Conservation (phyloP, 169 alveolate species). For the Plasmodium gonderi region DNA sequence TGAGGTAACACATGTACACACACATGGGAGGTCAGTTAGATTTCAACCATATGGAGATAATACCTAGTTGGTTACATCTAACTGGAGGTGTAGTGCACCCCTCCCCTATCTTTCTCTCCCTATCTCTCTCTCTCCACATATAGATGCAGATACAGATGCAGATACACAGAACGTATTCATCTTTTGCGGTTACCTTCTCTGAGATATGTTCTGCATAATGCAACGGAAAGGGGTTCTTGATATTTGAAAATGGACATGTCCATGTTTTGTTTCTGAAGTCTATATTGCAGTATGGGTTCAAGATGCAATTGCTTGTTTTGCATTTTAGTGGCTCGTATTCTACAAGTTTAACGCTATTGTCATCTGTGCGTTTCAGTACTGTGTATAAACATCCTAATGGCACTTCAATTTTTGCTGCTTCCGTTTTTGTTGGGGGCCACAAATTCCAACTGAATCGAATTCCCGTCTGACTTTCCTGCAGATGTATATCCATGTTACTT, state of each 20-base stretch:
- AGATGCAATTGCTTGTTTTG: constrained; percentile 91
- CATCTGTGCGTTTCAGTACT: constrained; percentile 88
- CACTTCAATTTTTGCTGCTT: constrained; percentile 95
- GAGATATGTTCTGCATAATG: constrained; percentile 97
- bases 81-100: too few relatives aligned
- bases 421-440: constrained; percentile 96
- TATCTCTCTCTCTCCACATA: not conserved
- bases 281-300: constrained; percentile 95
- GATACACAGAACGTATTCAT: not conserved
- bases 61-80: too few relatives aligned
- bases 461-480: constrained; percentile 93
- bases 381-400: constrained; percentile 97
- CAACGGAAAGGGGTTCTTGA: constrained; percentile 95
- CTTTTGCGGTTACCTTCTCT: constrained; percentile 81
- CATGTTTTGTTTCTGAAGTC: constrained; percentile 97
- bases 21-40: too few relatives aligned
- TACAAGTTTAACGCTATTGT: constrained; percentile 91
- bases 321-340: constrained; percentile 96
- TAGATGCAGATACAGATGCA: not conserved
- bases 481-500: constrained; percentile 83
- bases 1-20: too few relatives aligned
- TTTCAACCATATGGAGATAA: too few relatives aligned
- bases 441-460: constrained; percentile 98
- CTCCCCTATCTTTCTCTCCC: too few relatives aligned
- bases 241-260: constrained; percentile 97